Evolutionary conservation across 176 grass and related monocot species (phyloP), one percentile per base, ranked within the genome.

Genomic region (Miscanthus lutarioriparius): DNA sequence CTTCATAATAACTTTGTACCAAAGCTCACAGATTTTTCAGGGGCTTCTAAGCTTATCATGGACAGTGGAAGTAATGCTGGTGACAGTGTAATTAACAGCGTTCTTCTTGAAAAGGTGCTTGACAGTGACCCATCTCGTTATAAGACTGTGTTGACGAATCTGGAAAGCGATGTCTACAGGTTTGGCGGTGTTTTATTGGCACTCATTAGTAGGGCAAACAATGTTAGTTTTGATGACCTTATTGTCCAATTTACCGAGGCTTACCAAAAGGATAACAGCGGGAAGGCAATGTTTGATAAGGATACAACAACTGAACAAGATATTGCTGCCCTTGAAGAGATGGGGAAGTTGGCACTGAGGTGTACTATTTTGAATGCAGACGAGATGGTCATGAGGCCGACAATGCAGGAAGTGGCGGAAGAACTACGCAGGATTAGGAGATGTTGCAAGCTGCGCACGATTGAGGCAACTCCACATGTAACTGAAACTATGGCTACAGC

Each of bases 321-420:
- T n/a, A 45, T 45, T 6, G 1, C 0, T 61, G 15, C 44, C 6
- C 23, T 82, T 30, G 68, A 73, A 63, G 37, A 73, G 17, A 63
- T 73, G 1, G 53, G 51, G 6, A 73, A 2, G 68, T 1, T 82
- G 36, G 80, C 67, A 4, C 10, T 62, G 51, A 67, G 33, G 61
- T 80, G 63, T 35, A 16, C 17, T 9, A 48, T 13, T 35, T 33
- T 1, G 39, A 5, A 35, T 9, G 14, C 1, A 65, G 2, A 78
- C 7, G 56, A 68, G 3, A 67, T 67, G 15, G 7, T 10, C 30
- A 67, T 3, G 30, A 67, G 26, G 2, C 78, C 78, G 20, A 67
- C 41, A 49, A 80, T 67, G 62, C 22, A 80, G 63, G 41, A 80
- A 80, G 78, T 68, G 2, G 78, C 43, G 7, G 43, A 35, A 51